Percentiles rank a stretch among this genome's conserved stretches.
Evolutionary conservation across 495 filamentous ascomycete genomes (phyloP).

Genomic region (Penicillium tannophilum): DNA sequence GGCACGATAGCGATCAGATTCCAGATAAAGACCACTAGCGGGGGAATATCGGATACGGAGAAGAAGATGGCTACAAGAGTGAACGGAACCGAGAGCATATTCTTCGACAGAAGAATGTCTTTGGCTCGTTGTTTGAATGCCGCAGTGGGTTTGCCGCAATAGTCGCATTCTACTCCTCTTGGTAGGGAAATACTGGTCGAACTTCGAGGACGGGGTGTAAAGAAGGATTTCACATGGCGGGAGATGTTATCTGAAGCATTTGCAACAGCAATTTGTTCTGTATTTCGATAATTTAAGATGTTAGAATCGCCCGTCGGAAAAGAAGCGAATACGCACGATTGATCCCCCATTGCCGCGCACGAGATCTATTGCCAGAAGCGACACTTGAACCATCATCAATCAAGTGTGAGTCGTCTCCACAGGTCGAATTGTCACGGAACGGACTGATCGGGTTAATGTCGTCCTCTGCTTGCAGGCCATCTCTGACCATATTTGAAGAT

Average conservation of each 20-base stretch:
- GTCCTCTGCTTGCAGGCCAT: conserved; percentile 4
- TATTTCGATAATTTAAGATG: background rate
- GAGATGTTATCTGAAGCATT: conserved; percentile 10
- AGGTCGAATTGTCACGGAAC: conserved; percentile 1
- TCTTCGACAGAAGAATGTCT: conserved; percentile 3
- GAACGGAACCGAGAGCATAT: conserved; percentile 8
- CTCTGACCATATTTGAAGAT: conserved; percentile 8
- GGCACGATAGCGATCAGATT: conserved; percentile 33
- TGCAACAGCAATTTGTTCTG: background rate
- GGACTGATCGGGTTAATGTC: background rate
- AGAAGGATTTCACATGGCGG: conserved; percentile 4
- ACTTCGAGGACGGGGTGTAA: conserved; percentile 2
- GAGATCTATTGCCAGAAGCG: conserved; percentile 2
- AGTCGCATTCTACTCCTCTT: background rate
- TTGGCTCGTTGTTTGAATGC: conserved; percentile 5
- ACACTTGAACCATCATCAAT: conserved; percentile 6
- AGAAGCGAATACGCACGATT: conserved; percentile 4
- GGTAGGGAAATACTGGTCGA: conserved; percentile 2
- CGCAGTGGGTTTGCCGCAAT: conserved; percentile 6
- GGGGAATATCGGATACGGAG: conserved; percentile 4
- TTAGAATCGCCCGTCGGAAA: background rate
- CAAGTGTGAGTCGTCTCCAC: conserved; percentile 3
- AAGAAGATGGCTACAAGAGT: conserved; percentile 9
- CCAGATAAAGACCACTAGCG: conserved; percentile 22
- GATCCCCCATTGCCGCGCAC: background rate